These are phyloP conservation scores for Sphagnum fallax DNA, from an alignment of 228 moss, liverwort and hornwort species.

Conservation along the genomic window DNA sequence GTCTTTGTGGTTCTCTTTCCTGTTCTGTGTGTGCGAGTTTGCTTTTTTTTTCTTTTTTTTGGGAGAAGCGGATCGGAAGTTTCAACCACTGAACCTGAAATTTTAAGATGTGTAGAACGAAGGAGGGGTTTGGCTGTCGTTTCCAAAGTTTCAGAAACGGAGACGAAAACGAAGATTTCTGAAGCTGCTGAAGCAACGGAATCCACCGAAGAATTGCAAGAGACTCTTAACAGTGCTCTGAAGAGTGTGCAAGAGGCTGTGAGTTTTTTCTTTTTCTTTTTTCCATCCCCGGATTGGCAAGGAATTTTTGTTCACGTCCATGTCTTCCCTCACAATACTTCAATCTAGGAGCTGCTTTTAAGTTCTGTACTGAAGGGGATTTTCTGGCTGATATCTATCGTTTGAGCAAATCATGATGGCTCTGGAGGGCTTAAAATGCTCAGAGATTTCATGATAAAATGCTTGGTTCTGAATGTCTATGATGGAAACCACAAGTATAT, in stretches of 20 bases:
- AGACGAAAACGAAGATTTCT: slow-evolving; percentile 14
- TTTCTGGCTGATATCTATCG: not conserved
- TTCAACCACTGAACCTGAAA: no score
- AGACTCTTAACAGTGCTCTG: slow-evolving; percentile 33
- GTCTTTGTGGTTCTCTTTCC: no score
- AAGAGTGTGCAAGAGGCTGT: slow-evolving; percentile 37
- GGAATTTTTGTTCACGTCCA: no score
- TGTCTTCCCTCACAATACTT: no score
- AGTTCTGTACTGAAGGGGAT: not conserved
- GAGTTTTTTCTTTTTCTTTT: slow-evolving; percentile 5
- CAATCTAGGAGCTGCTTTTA: not conserved
- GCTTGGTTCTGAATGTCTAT: not conserved
- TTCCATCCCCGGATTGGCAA: not conserved
- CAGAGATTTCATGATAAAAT: no score
- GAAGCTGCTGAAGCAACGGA: no score
- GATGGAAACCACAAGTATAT: not conserved
- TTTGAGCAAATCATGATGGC: no score
- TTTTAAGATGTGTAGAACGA: slow-evolving; percentile 20
- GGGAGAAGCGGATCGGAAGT: not conserved
- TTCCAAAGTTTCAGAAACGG: slow-evolving; percentile 18
- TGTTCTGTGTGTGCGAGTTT: not conserved
- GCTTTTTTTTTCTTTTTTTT: not conserved
- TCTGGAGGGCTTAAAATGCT: no score
- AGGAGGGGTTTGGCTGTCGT: slow-evolving; percentile 44
- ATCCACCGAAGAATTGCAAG: slow-evolving; percentile 14